These are phyloP conservation scores for Epichloe aotearoae DNA, from an alignment of 2,329 filamentous ascomycete species.

Conservation along the genomic window DNA sequence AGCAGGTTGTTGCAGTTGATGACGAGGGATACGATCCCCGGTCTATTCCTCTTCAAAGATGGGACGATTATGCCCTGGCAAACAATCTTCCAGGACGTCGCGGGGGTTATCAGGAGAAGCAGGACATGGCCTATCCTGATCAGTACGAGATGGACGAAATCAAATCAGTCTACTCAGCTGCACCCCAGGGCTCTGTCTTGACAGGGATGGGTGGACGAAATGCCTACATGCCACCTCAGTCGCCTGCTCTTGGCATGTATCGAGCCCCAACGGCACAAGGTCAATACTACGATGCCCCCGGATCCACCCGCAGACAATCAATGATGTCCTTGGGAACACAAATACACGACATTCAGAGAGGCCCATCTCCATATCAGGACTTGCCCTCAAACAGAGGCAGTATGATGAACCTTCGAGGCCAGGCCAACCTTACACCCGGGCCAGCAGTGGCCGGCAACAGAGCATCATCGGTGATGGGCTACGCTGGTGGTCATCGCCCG, in stretches of 20 bases:
- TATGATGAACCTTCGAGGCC: conserved; percentile 45
- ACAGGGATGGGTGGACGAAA: conserved; percentile 66
- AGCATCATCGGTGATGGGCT: conserved; percentile 35
- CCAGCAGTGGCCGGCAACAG: conserved; percentile 20
- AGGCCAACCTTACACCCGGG: conserved; percentile 33
- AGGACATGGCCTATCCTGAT: conserved; percentile 53
- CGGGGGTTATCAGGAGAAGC: conserved; percentile 59
- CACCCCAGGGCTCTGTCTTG: conserved; percentile 75
- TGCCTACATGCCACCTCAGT: conserved; percentile 71
- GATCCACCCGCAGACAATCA: conserved; percentile 52
- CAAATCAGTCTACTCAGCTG: conserved; percentile 88
- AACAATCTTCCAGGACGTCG: conserved; percentile 89
- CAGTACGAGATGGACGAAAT: conserved; percentile 97
- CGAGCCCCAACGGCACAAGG: conserved; percentile 31
- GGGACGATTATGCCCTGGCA: conserved; percentile 84
- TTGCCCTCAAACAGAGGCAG: conserved; percentile 39
- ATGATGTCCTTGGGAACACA: conserved; percentile 52
- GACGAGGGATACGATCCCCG: conserved; percentile 81
- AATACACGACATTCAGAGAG: conserved; percentile 31
- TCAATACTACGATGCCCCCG: conserved; percentile 34
- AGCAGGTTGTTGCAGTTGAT: conserved; percentile 78
- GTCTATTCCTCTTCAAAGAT: conserved; percentile 85
- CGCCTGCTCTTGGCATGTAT: conserved; percentile 53
- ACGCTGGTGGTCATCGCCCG: conserved; percentile 31
- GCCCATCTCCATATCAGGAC: conserved; percentile 47